Evolutionary conservation across 164 flowering plant genomes (phyloP), one percentile per base, ranked within the genome.

Genomic region (Litsea cubeba): DNA sequence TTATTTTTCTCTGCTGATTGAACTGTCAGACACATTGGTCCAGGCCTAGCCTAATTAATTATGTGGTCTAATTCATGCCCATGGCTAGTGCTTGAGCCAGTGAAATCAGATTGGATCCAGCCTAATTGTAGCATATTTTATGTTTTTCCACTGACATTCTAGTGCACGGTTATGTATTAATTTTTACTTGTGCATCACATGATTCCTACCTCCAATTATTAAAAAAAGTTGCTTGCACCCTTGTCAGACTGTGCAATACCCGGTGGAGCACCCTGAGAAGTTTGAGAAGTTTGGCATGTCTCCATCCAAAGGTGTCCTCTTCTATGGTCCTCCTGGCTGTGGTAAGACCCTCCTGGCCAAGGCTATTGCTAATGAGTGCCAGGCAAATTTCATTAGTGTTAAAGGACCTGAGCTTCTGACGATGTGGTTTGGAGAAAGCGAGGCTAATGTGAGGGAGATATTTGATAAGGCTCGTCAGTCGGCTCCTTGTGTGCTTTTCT

Each of bases 401-500:
- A 86, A 89, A 74, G 93, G 93, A 32, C 93, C 93, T 74, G 91
- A 89, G 76, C 65, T 89, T 77, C 79, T 89, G 30, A 89, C 93
- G 6, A 89, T 86, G 91, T 88, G 93, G 93, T 89, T 89, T 79
- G 93, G 93, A 79, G 91, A 89, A 71, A 88, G 93, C 81, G 93
- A 89, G 77, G 91, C 93, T 23, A 87, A 89, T 78, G 91, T 89
- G 35, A 74, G 91, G 17, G 93, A 87, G 68, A 87, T 89, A 40
- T 89, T 89, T 75, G 93, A 89, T 81, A 88, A 88, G 79, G 93
- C 93, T 3, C 83, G 90, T 17, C 85, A 80, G 65, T 89, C 93
- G 2, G 90, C 90, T 71, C 92, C 90, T 0, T 89, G 92, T 81
- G 90, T 89, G 10, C 92, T 89, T 35, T 89, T 89, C 87, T 89